Conservation (phyloP, 176 grass and related monocot species). For the barley (Hordeum vulgare) region DNA sequence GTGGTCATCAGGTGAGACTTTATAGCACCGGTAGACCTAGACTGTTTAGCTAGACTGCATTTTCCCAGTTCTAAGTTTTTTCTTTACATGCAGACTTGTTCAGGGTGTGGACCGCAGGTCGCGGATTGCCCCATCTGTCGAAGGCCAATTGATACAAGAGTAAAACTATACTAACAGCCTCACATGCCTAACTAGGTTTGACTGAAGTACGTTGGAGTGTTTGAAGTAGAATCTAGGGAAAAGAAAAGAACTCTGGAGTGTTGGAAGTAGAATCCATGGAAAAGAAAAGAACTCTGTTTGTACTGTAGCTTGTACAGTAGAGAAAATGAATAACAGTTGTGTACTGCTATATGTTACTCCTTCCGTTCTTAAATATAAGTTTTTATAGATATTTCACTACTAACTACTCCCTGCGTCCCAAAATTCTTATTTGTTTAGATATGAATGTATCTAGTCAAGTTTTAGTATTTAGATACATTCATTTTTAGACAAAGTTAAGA, state of each 20-base stretch:
- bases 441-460: no score
- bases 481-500: no score
- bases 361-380: no score
- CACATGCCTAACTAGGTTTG: not conserved
- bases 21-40: not conserved
- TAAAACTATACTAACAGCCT: slow-evolving; percentile 56
- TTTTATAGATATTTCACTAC: no score
- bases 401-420: no score
- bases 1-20: slow-evolving; percentile 70
- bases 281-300: not conserved
- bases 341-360: no score
- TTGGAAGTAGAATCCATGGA: slow-evolving; percentile 7
- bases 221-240: slow-evolving; percentile 6
- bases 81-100: slow-evolving; percentile 54
- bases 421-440: no score
- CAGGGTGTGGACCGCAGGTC: slow-evolving; percentile 63
- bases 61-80: not conserved
- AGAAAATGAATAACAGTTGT: no score
- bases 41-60: not conserved
- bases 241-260: not conserved
- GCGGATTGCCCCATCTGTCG: slow-evolving; percentile 63
- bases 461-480: no score
- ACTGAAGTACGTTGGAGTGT: not conserved
- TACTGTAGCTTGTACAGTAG: no score
- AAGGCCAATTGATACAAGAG: slow-evolving; percentile 66